These are phyloP conservation scores for Pistacia atlantica DNA, from an alignment of 345 rosid species.

Conservation along the genomic window DNA sequence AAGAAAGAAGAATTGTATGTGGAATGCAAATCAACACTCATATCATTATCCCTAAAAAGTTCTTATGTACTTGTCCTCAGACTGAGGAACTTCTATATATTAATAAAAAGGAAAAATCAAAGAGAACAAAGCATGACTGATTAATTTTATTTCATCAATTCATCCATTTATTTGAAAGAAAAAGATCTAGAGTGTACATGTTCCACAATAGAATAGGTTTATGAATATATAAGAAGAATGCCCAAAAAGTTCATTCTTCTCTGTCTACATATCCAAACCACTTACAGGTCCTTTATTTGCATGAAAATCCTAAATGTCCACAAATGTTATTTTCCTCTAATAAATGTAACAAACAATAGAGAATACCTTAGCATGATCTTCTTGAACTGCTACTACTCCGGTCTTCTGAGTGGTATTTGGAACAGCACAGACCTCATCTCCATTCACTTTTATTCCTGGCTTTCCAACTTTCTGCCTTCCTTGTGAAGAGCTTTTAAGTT, in stretches of 20 bases:
- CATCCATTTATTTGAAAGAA: not conserved
- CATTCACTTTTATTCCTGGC: slow-evolving; percentile 40
- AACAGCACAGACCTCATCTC: slow-evolving; percentile 33
- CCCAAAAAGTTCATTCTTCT: not conserved
- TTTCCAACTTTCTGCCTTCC: slow-evolving; percentile 43
- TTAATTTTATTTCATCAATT: not conserved
- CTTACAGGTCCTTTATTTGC: not conserved
- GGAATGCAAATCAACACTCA: no score
- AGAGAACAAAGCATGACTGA: not conserved
- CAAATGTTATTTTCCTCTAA: not conserved
- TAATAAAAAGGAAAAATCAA: no score
- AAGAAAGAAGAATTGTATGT: no score
- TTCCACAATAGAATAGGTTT: not conserved
- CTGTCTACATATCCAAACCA: not conserved
- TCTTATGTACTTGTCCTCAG: no score
- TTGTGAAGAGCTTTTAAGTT: slow-evolving; percentile 49
- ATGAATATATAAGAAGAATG: not conserved
- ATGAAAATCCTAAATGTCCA: not conserved
- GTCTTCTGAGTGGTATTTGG: slow-evolving; percentile 31
- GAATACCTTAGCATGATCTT: slow-evolving; percentile 47
- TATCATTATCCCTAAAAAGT: no score
- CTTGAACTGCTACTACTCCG: slow-evolving; percentile 44
- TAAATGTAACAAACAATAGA: not conserved
- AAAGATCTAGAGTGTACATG: not conserved
- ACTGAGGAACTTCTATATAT: no score